These are phyloP conservation scores for Globisporangium rhizosaccharum DNA, from an alignment of 352 stramenopile genomes.

Conservation along the genomic window DNA sequence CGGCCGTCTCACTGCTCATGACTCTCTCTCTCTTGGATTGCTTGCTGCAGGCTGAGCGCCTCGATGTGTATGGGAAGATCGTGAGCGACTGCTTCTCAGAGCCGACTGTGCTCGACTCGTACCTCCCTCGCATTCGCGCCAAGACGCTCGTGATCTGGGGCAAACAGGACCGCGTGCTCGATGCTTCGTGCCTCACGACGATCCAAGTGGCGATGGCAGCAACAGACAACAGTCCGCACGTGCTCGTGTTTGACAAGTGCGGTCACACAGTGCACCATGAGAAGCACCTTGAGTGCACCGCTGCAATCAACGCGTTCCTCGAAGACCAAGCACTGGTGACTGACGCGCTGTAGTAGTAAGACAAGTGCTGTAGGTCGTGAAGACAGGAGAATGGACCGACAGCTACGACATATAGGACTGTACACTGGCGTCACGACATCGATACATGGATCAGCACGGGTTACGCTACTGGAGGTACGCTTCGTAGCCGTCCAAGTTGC, in stretches of 20 bases:
- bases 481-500: conserved; percentile 54
- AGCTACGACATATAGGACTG: not conserved
- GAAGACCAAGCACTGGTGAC: conserved; percentile 10
- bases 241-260: conserved; percentile 54
- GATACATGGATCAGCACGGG: no score
- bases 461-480: conserved; percentile 29
- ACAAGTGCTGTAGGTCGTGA: no score
- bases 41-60: conserved; percentile 24
- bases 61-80: conserved; percentile 56
- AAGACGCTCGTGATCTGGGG: conserved; percentile 67
- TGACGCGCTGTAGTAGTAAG: not conserved
- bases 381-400: not conserved
- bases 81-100: conserved; percentile 42
- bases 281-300: conserved; percentile 41
- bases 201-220: conserved; percentile 34
- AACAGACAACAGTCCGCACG: conserved; percentile 23
- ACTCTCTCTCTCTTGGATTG: not conserved
- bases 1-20: not conserved
- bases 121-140: conserved; percentile 43
- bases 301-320: conserved; percentile 61
- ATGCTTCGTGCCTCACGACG: conserved; percentile 58
- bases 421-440: no score
- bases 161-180: conserved; percentile 58
- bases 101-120: conserved; percentile 49
- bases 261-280: conserved; percentile 71